phyloP scores from a whole-genome alignment of 2,329 filamentous ascomycete species.

The Colletotrichum somersetense region DNA sequence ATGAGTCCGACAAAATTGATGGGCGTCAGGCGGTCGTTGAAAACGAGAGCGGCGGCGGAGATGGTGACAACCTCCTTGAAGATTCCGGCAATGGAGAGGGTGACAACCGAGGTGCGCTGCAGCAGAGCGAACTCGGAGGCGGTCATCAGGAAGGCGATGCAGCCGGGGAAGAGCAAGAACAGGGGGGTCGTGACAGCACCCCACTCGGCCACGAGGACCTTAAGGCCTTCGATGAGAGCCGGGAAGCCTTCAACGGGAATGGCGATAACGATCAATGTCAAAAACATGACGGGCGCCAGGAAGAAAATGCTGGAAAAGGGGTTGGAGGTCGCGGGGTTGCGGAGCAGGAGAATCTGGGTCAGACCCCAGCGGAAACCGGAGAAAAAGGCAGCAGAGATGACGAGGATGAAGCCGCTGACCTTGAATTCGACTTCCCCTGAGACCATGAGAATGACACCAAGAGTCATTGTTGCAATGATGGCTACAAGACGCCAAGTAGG shows the following conservation, averaged over 20 bases:
- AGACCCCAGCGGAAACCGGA: constrained; percentile 98
- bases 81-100: constrained; percentile 94
- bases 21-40: constrained; percentile 86
- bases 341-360: constrained; percentile 94
- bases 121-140: constrained; percentile 94
- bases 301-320: constrained; percentile 98
- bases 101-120: constrained; percentile 95
- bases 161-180: constrained; percentile 89
- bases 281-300: constrained; percentile 97
- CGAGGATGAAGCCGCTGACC: constrained; percentile 86
- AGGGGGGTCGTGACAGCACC: constrained; percentile 75
- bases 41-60: constrained; percentile 85
- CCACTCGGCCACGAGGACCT: constrained; percentile 73
- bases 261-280: constrained; percentile 82
- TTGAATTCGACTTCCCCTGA: constrained; percentile 94
- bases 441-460: constrained; percentile 98
- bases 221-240: constrained; percentile 75
- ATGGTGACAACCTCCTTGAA: constrained; percentile 99
- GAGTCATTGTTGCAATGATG: constrained; percentile 92
- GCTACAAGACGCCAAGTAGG: constrained; percentile 87
- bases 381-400: constrained; percentile 94
- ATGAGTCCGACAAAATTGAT: constrained; percentile 90
- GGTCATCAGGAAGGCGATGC: constrained; percentile 96
- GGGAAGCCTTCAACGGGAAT: constrained; percentile 86
- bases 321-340: constrained; percentile 94